phyloP scores from a whole-genome alignment of 306 rosid genomes.

The Citrullus mucosospermus region DNA sequence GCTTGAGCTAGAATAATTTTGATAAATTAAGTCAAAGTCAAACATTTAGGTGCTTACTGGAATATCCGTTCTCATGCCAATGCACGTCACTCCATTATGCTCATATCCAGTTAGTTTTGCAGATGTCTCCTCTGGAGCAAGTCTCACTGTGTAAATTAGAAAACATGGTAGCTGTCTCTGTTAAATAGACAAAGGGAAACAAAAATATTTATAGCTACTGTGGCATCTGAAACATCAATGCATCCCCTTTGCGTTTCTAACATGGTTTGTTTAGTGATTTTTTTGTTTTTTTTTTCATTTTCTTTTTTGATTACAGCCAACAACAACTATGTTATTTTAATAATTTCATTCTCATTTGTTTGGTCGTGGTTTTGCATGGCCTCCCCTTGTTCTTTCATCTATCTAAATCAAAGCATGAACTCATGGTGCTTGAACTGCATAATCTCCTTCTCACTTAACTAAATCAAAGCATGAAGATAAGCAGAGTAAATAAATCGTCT shows the following conservation, averaged over 20 bases:
- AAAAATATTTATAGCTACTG: neutral
- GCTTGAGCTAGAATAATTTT: neutral
- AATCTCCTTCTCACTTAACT: neutral
- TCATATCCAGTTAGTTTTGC: conserved; percentile 59
- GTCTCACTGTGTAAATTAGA: conserved; percentile 60
- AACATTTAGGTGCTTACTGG: conserved; percentile 41
- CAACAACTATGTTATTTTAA: neutral
- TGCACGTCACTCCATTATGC: conserved; percentile 83
- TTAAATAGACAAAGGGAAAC: neutral
- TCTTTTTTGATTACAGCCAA: neutral
- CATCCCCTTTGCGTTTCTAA: neutral
- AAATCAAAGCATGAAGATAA: neutral
- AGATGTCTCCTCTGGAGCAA: conserved; percentile 81
- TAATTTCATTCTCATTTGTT: neutral
- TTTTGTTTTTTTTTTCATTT: neutral
- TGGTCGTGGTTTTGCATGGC: neutral
- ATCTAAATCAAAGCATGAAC: neutral
- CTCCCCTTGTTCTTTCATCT: neutral
- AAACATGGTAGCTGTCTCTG: neutral
- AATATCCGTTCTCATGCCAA: conserved; percentile 87
- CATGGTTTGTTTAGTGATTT: neutral
- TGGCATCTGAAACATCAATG: neutral
- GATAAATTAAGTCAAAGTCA: neutral
- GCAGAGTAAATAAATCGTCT: no score
- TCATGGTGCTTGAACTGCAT: neutral